These are phyloP conservation scores for Suillus clintonianus DNA, from an alignment of 768 basidiomycete species.

Conservation along the genomic window DNA sequence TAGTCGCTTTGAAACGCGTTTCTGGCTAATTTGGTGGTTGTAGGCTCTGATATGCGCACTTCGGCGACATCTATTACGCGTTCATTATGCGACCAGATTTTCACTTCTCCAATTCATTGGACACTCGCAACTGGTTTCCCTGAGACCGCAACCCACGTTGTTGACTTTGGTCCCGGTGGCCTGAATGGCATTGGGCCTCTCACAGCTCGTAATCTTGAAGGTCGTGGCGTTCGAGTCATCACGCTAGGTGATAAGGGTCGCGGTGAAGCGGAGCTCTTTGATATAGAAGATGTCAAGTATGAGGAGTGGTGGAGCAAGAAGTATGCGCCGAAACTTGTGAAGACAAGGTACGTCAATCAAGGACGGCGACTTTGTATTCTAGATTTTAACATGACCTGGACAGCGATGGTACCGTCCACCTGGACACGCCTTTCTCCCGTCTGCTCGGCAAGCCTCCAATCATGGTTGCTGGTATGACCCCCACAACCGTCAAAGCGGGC, in stretches of 20 bases:
- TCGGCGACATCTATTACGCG: slow-evolving; percentile 74
- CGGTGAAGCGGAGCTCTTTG: slow-evolving; percentile 85
- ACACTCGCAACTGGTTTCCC: slow-evolving; percentile 87
- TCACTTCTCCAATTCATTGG: slow-evolving; percentile 93
- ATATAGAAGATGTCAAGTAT: slow-evolving; percentile 59
- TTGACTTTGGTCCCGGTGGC: slow-evolving; percentile 97
- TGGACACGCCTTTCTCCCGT: slow-evolving; percentile 97
- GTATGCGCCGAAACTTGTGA: slow-evolving; percentile 82
- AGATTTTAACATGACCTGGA: slow-evolving; percentile 4
- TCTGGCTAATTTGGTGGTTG: slow-evolving; percentile 13
- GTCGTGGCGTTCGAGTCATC: slow-evolving; percentile 88
- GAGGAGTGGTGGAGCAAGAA: slow-evolving; percentile 94
- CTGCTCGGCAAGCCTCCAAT: slow-evolving; percentile 95
- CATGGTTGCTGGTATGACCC: slow-evolving; percentile 99
- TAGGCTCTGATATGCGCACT: slow-evolving; percentile 84
- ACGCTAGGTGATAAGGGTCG: slow-evolving; percentile 90
- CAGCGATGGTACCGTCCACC: slow-evolving; percentile 88
- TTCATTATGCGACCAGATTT: slow-evolving; percentile 92
- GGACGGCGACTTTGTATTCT: slow-evolving; percentile 5
- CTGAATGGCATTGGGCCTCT: slow-evolving; percentile 90
- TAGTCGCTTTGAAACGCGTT: slow-evolving; percentile 16
- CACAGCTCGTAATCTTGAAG: slow-evolving; percentile 88
- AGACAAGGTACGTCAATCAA: slow-evolving; percentile 68
- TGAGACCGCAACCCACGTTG: slow-evolving; percentile 85
- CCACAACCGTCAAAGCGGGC: slow-evolving; percentile 92